Percentiles rank a stretch among this genome's conserved stretches.
phyloP scores from a whole-genome alignment of 441 rosid genomes.

The Raphanus hybrid region DNA sequence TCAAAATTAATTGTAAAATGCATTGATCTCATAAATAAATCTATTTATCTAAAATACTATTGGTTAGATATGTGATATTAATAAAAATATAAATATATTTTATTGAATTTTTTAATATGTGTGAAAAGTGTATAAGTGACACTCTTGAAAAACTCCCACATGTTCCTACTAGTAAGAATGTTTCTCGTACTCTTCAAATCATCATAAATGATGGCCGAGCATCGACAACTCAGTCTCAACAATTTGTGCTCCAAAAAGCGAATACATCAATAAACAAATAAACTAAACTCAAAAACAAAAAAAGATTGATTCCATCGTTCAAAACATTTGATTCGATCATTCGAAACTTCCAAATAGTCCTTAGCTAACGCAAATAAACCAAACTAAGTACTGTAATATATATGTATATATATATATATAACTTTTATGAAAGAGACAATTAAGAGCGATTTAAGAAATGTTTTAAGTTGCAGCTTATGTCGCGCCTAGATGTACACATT shows the following conservation, averaged over 20 bases:
- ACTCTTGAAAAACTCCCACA: background rate
- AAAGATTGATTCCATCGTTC: background rate
- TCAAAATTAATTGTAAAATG: too few species aligned
- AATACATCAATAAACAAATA: background rate
- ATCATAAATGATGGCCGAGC: background rate
- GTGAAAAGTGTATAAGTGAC: background rate
- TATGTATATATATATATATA: background rate
- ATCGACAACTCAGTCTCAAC: background rate
- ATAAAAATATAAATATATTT: too few species aligned
- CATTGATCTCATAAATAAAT: too few species aligned
- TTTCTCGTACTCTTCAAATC: too few species aligned
- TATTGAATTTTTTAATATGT: too few species aligned
- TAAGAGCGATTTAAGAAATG: background rate
- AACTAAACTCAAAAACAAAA: background rate
- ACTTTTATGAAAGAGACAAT: background rate
- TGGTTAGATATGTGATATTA: too few species aligned
- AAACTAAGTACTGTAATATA: background rate
- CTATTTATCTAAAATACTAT: too few species aligned
- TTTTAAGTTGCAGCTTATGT: background rate
- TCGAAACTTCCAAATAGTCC: constrained; percentile 1
- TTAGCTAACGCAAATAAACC: constrained; percentile 1
- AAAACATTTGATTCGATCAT: background rate
- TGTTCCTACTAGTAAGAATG: background rate
- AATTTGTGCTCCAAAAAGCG: background rate
- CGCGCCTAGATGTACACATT: background rate